Conservation (phyloP, 805 yeast genomes). For the Schwanniomyces yamadae region DNA sequence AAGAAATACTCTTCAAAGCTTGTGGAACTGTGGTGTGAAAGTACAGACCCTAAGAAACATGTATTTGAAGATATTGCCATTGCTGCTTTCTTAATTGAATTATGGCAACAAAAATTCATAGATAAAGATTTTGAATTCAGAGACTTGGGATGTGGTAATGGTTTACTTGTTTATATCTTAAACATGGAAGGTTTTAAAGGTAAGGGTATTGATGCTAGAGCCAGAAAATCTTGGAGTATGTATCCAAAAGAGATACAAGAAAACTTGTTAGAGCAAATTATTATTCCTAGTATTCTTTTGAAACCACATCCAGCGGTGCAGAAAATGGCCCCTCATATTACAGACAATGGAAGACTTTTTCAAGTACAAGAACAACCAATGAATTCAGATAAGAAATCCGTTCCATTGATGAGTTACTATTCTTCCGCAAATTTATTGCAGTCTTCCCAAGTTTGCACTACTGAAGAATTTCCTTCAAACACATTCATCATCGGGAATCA, state of each 20-base stretch:
- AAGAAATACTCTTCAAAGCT: slow-evolving; percentile 74
- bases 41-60: slow-evolving; percentile 92
- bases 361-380: slow-evolving; percentile 45
- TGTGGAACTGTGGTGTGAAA: slow-evolving; percentile 86
- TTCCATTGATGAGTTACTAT: slow-evolving; percentile 53
- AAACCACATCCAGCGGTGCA: slow-evolving; percentile 68
- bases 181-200: slow-evolving; percentile 80
- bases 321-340: slow-evolving; percentile 50
- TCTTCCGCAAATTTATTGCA: slow-evolving; percentile 52
- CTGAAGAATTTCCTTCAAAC: slow-evolving; percentile 63
- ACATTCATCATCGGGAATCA: slow-evolving; percentile 92
- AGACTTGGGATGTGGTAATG: slow-evolving; percentile 96
- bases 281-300: slow-evolving; percentile 73
- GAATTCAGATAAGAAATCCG: slow-evolving; percentile 5
- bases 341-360: slow-evolving; percentile 62
- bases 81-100: slow-evolving; percentile 88
- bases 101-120: slow-evolving; percentile 59
- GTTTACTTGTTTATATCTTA: slow-evolving; percentile 74
- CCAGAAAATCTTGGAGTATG: slow-evolving; percentile 80
- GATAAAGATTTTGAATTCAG: slow-evolving; percentile 63
- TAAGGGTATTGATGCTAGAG: slow-evolving; percentile 84
- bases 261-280: slow-evolving; percentile 67
- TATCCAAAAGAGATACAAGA: slow-evolving; percentile 66
- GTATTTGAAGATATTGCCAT: slow-evolving; percentile 95
- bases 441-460: slow-evolving; percentile 51